These are phyloP conservation scores for Cercospora sp. DNA, from an alignment of 2,329 filamentous ascomycete genomes.

Conservation along the genomic window DNA sequence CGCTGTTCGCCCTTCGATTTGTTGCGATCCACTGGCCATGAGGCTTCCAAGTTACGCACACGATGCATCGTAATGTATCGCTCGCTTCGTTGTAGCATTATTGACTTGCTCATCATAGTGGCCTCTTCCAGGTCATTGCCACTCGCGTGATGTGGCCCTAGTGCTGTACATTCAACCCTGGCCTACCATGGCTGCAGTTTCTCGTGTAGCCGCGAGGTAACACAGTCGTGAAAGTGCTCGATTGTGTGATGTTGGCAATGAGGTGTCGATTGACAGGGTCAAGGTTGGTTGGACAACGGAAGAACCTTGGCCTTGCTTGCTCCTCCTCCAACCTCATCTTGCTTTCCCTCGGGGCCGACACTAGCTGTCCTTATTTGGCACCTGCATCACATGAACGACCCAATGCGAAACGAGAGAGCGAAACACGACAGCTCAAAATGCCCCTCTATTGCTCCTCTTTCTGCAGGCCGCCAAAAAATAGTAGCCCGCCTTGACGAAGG, in stretches of 20 bases:
- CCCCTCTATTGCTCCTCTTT: slow-evolving; percentile 15
- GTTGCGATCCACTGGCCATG: neutral
- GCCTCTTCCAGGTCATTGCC: neutral
- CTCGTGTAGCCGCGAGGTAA: neutral
- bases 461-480: neutral
- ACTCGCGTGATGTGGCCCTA: neutral
- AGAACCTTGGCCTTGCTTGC: neutral
- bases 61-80: neutral
- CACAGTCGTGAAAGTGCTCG: neutral
- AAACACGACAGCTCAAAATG: slow-evolving; percentile 6
- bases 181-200: neutral
- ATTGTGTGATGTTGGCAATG: neutral
- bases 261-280: neutral
- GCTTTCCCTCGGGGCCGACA: neutral
- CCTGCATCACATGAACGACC: neutral
- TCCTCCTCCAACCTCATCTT: neutral
- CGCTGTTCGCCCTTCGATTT: neutral
- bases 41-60: neutral
- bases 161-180: neutral
- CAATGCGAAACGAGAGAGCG: slow-evolving; percentile 12
- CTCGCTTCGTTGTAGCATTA: neutral
- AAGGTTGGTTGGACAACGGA: neutral
- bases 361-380: neutral
- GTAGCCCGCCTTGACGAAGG: neutral
- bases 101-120: neutral